Percentiles rank a stretch among this genome's conserved stretches.
These are phyloP conservation scores for Tulasnella sp. DNA, from an alignment of 768 basidiomycete genomes.

Conservation along the genomic window DNA sequence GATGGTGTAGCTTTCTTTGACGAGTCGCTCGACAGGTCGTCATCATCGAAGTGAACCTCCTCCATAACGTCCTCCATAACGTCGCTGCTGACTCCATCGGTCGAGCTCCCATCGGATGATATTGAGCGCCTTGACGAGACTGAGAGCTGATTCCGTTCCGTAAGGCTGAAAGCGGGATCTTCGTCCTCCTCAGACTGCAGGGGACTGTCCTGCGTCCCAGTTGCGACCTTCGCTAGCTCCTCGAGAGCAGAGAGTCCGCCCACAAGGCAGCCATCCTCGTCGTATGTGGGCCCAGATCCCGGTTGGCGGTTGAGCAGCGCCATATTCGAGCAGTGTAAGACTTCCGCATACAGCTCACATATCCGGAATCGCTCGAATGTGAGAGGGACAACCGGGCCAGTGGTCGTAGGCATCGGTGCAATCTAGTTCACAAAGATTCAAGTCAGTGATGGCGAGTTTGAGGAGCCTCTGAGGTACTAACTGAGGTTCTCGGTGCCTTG, in stretches of 20 bases:
- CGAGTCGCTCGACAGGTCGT: constrained; percentile 48
- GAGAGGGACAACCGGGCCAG: constrained; percentile 65
- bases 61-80: constrained; percentile 46
- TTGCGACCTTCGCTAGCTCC: constrained; percentile 75
- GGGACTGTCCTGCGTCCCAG: constrained; percentile 35
- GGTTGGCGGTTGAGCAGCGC: constrained; percentile 75
- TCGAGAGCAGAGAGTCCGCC: constrained; percentile 82
- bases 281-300: constrained; percentile 61
- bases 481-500: constrained; percentile 61
- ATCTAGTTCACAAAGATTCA: constrained; percentile 32
- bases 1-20: neutral
- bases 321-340: constrained; percentile 98
- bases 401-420: constrained; percentile 57
- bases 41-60: constrained; percentile 43
- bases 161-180: neutral
- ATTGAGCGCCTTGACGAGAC: neutral
- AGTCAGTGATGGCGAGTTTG: neutral
- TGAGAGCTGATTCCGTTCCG: neutral
- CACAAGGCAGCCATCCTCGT: constrained; percentile 68
- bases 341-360: constrained; percentile 92
- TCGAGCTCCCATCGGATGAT: neutral
- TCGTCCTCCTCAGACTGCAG: constrained; percentile 6
- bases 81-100: constrained; percentile 21
- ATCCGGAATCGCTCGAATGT: constrained; percentile 94
- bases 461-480: constrained; percentile 32